Evolutionary conservation across 768 basidiomycete genomes (phyloP).

Genomic region (Termitomyces sp.): DNA sequence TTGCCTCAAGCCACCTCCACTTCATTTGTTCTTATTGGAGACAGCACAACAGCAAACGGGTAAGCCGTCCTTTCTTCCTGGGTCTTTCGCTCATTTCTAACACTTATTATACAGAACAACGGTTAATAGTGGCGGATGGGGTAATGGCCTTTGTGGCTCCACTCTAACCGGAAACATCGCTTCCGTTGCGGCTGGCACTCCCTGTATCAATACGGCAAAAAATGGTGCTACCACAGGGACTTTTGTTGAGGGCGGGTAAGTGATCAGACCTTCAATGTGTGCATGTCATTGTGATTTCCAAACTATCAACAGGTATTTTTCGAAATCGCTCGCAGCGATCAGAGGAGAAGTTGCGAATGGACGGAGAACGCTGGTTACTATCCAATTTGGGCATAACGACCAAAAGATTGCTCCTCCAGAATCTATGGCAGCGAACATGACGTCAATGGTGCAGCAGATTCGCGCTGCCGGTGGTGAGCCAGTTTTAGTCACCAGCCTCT

Average conservation of each 20-base stretch:
- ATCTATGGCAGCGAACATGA: constrained; percentile 38
- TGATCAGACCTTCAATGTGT: not conserved
- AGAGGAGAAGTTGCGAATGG: constrained; percentile 29
- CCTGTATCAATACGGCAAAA: not conserved
- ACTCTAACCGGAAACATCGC: not conserved
- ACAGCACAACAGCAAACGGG: constrained; percentile 1
- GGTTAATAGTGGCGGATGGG: constrained; percentile 1
- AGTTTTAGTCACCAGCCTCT: constrained; percentile 36
- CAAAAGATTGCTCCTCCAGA: constrained; percentile 37
- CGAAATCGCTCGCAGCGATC: constrained; percentile 10
- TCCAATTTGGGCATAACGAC: constrained; percentile 41
- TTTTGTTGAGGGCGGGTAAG: not conserved
- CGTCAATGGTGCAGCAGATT: constrained; percentile 33
- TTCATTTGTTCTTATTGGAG: not conserved
- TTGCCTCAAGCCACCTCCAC: not conserved
- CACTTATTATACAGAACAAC: not conserved
- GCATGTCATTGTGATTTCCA: not conserved
- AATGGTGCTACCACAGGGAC: not conserved
- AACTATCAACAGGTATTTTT: not conserved
- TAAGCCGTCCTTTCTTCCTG: not conserved
- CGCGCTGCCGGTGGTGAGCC: constrained; percentile 32
- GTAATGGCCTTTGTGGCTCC: not conserved
- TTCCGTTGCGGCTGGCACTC: not conserved
- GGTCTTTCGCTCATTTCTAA: not conserved
- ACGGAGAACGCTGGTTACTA: constrained; percentile 30